phyloP scores from a whole-genome alignment of 2,329 filamentous ascomycete genomes.

The Cladosporium sp. region DNA sequence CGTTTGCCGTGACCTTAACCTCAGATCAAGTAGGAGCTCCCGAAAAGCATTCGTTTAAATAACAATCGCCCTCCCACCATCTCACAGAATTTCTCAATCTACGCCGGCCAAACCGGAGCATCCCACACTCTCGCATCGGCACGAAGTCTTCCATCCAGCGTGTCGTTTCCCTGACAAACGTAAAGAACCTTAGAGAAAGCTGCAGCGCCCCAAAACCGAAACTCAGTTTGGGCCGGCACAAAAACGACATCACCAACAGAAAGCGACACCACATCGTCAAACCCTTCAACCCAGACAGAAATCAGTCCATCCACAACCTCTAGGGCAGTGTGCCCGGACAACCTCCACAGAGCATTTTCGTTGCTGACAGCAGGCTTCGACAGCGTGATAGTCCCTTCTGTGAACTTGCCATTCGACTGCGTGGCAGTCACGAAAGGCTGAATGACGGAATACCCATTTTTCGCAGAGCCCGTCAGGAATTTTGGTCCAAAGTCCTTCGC shows the following conservation, averaged over 20 bases:
- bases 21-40: no score
- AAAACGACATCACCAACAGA: neutral
- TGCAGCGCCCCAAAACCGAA: neutral
- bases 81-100: no score
- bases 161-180: neutral
- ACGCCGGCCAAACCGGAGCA: neutral
- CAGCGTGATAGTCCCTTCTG: conserved; percentile 42
- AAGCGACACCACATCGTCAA: neutral
- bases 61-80: no score
- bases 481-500: conserved; percentile 47
- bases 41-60: no score
- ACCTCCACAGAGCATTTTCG: conserved; percentile 22
- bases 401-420: conserved; percentile 41
- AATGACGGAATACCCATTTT: conserved; percentile 39
- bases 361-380: conserved; percentile 24
- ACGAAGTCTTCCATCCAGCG: neutral
- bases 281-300: neutral
- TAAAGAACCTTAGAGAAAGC: neutral
- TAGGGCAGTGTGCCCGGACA: conserved; percentile 21
- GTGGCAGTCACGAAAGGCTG: conserved; percentile 40
- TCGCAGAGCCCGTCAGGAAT: conserved; percentile 37
- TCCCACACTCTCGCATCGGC: neutral
- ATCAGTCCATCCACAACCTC: neutral
- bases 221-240: neutral
- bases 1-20: no score